These are phyloP conservation scores for Mycena sanguinolenta DNA, from an alignment of 768 basidiomycete genomes.

Conservation along the genomic window DNA sequence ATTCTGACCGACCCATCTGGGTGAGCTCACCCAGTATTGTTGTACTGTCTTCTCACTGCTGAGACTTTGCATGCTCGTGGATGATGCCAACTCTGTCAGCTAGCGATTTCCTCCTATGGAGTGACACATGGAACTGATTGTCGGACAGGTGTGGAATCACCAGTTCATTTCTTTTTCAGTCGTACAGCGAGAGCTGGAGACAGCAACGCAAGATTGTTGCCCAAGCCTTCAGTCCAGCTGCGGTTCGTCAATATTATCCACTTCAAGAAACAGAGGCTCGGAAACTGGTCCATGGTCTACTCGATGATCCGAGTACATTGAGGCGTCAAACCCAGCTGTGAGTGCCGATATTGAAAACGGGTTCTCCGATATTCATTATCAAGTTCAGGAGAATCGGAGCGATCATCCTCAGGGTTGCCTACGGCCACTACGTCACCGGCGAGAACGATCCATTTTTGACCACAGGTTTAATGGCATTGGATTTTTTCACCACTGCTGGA, in stretches of 20 bases:
- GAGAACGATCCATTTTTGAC: too few relatives aligned
- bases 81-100: background rate
- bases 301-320: background rate
- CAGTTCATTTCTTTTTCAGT: conserved; percentile 57
- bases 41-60: too few relatives aligned
- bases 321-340: background rate
- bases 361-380: background rate
- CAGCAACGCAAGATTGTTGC: too few relatives aligned
- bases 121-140: background rate
- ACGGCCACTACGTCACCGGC: too few relatives aligned
- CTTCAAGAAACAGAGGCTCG: too few relatives aligned
- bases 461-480: background rate
- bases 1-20: background rate
- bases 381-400: too few relatives aligned
- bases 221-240: too few relatives aligned
- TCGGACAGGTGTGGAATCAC: background rate
- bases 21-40: background rate
- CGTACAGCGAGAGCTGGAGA: too few relatives aligned
- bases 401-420: too few relatives aligned
- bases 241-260: too few relatives aligned
- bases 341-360: too few relatives aligned
- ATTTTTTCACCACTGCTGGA: conserved; percentile 2
- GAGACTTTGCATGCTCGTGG: background rate
- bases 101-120: background rate
- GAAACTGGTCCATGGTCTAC: background rate